These are phyloP conservation scores for Umbelopsis sp. DNA, from an alignment of 371 early-diverging fungal species.

Conservation along the genomic window DNA sequence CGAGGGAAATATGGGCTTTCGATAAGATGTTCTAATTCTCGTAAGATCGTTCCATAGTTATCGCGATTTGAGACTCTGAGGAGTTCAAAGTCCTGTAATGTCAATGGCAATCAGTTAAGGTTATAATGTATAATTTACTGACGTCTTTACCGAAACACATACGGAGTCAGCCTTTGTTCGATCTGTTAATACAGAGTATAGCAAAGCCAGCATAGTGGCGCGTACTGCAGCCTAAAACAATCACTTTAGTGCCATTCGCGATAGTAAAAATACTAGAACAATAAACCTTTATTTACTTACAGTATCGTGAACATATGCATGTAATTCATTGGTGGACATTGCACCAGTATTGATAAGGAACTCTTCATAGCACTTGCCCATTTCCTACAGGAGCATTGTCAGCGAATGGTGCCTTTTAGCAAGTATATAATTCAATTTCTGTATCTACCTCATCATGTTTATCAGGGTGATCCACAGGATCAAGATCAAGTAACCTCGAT, in stretches of 20 bases:
- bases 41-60: slow-evolving; percentile 54
- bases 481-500: slow-evolving; percentile 11
- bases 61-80: slow-evolving; percentile 71
- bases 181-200: slow-evolving; percentile 67
- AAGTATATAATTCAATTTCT: no score
- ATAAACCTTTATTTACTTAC: not conserved
- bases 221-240: slow-evolving; percentile 1
- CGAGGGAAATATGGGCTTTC: slow-evolving; percentile 48
- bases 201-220: slow-evolving; percentile 43
- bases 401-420: not conserved
- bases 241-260: not conserved
- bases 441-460: slow-evolving; percentile 4
- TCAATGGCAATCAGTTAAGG: not conserved
- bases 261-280: not conserved
- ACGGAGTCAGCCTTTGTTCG: slow-evolving; percentile 45
- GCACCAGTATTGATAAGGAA: slow-evolving; percentile 1
- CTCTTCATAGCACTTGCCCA: slow-evolving; percentile 9
- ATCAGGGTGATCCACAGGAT: slow-evolving; percentile 1
- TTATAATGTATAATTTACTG: slow-evolving; percentile 11
- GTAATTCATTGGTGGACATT: slow-evolving; percentile 3
- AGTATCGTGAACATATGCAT: slow-evolving; percentile 7
- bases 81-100: slow-evolving; percentile 55
- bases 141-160: slow-evolving; percentile 23
- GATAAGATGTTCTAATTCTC: slow-evolving; percentile 54
- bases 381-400: not conserved